Evolutionary conservation across 1,284 basidiomycete genomes (phyloP).

Genomic region (Moesziomyces parantarcticus): DNA sequence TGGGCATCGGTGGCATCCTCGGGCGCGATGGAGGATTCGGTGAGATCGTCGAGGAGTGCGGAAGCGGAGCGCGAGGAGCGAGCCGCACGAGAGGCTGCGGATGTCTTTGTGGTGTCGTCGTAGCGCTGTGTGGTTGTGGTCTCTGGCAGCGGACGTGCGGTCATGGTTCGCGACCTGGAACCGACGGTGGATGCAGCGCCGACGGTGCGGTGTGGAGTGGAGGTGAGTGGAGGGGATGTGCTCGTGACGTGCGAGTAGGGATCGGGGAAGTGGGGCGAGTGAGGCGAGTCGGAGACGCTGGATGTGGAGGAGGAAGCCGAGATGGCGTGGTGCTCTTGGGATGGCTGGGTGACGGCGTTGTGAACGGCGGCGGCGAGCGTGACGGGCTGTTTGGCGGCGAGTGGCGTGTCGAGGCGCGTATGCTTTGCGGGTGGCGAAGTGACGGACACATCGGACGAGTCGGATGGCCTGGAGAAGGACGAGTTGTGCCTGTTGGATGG

Average conservation of each 20-base stretch:
- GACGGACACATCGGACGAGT: slow-evolving; percentile 30
- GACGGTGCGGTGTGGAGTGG: slow-evolving; percentile 34
- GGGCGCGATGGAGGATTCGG: slow-evolving; percentile 42
- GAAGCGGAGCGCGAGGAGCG: slow-evolving; percentile 36
- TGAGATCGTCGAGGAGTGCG: slow-evolving; percentile 40
- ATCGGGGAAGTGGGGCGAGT: slow-evolving; percentile 29
- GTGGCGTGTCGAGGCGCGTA: slow-evolving; percentile 25
- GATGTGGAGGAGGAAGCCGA: slow-evolving; percentile 36
- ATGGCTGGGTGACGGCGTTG: slow-evolving; percentile 7
- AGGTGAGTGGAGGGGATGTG: slow-evolving; percentile 43
- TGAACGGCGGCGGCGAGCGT: slow-evolving; percentile 33
- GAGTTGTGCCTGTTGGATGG: slow-evolving; percentile 38
- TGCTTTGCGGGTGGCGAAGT: slow-evolving; percentile 19
- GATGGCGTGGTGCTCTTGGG: slow-evolving; percentile 4
- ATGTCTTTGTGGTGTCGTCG: slow-evolving; percentile 37
- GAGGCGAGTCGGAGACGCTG: slow-evolving; percentile 23
- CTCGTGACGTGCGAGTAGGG: slow-evolving; percentile 37
- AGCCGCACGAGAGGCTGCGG: slow-evolving; percentile 20
- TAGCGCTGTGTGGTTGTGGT: slow-evolving; percentile 14
- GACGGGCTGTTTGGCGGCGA: slow-evolving; percentile 16
- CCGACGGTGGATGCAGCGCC: slow-evolving; percentile 42
- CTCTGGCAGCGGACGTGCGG: slow-evolving; percentile 28
- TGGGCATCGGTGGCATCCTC: slow-evolving; percentile 17
- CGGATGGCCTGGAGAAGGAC: slow-evolving; percentile 45
- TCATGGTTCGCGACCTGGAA: slow-evolving; percentile 39